Percentiles rank a stretch among this genome's conserved stretches.
Evolutionary conservation across 2,329 filamentous ascomycete species (phyloP).

Genomic region (Amauroascus verrucosus): DNA sequence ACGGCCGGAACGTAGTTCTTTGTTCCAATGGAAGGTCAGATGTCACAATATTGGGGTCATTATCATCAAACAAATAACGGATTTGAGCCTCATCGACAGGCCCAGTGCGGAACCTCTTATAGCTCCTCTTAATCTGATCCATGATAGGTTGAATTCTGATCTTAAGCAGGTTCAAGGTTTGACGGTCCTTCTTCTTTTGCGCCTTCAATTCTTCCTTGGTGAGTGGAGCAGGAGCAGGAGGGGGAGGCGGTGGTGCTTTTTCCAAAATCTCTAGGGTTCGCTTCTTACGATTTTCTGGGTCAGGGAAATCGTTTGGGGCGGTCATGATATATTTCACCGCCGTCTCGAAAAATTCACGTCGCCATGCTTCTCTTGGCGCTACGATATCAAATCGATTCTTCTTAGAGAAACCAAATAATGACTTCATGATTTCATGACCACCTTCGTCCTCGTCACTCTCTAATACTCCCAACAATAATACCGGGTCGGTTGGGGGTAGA

Average conservation of each 20-base stretch:
- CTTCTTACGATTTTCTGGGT: constrained; percentile 76
- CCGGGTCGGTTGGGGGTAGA: constrained; percentile 79
- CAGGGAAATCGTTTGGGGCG: constrained; percentile 74
- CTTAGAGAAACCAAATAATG: constrained; percentile 76
- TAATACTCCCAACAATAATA: constrained; percentile 76
- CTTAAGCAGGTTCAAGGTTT: constrained; percentile 77
- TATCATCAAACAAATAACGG: constrained; percentile 73
- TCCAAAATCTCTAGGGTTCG: constrained; percentile 67
- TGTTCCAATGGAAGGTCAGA: constrained; percentile 51
- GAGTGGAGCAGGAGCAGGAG: constrained; percentile 49
- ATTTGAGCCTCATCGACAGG: constrained; percentile 65
- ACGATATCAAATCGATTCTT: constrained; percentile 64
- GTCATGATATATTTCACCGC: constrained; percentile 69
- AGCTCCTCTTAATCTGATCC: constrained; percentile 87
- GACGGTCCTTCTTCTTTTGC: constrained; percentile 70
- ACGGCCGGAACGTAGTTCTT: constrained; percentile 58
- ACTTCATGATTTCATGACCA: constrained; percentile 52
- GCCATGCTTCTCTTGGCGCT: constrained; percentile 52
- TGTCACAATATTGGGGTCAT: constrained; percentile 56
- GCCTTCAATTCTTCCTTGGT: constrained; percentile 72
- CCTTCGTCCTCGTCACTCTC: constrained; percentile 54
- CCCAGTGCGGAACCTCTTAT: constrained; percentile 75
- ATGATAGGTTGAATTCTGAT: constrained; percentile 85
- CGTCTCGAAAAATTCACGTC: constrained; percentile 68
- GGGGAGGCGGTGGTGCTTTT: constrained; percentile 61